These are phyloP conservation scores for Xanthoconium purpureum DNA, from an alignment of 768 basidiomycete genomes.

Conservation along the genomic window DNA sequence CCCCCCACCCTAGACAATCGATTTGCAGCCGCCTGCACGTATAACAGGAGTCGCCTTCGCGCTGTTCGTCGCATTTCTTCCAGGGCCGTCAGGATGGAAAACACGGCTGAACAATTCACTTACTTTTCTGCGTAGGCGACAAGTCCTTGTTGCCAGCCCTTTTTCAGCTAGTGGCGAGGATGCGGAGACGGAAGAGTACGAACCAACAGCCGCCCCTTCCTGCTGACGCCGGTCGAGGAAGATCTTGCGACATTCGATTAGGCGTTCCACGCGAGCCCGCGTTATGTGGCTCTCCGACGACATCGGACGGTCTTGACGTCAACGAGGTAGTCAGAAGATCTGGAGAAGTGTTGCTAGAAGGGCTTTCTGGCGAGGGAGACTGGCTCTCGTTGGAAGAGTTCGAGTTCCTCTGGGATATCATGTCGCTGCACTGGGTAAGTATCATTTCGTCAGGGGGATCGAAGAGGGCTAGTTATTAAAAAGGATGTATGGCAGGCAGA, in stretches of 20 bases:
- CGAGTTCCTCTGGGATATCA: conserved; percentile 57
- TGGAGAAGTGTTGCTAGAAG: conserved; percentile 45
- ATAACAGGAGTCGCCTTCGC: conserved; percentile 74
- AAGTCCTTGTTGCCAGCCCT: conserved; percentile 54
- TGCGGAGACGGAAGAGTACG: conserved; percentile 28
- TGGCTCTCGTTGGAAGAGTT: conserved; percentile 49
- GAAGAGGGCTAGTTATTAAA: conserved; percentile 28
- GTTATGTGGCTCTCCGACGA: conserved; percentile 25
- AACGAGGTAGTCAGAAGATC: conserved; percentile 37
- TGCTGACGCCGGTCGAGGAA: conserved; percentile 50
- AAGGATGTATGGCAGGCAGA: conserved; percentile 11
- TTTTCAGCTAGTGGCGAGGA: conserved; percentile 5
- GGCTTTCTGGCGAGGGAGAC: conserved; percentile 46
- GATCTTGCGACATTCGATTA: conserved; percentile 45
- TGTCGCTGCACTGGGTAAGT: conserved; percentile 23
- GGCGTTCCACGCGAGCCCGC: conserved; percentile 40
- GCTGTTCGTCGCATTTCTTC: conserved; percentile 88
- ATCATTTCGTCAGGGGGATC: conserved; percentile 22
- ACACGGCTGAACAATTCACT: neutral
- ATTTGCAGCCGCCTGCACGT: conserved; percentile 81
- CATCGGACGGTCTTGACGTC: conserved; percentile 37
- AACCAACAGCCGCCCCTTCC: conserved; percentile 81
- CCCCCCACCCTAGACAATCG: conserved; percentile 82
- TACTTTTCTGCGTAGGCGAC: conserved; percentile 79
- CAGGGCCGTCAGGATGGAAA: conserved; percentile 3